These are phyloP conservation scores for Trichoderma gracile DNA, from an alignment of 2,329 filamentous ascomycete genomes.

Conservation along the genomic window DNA sequence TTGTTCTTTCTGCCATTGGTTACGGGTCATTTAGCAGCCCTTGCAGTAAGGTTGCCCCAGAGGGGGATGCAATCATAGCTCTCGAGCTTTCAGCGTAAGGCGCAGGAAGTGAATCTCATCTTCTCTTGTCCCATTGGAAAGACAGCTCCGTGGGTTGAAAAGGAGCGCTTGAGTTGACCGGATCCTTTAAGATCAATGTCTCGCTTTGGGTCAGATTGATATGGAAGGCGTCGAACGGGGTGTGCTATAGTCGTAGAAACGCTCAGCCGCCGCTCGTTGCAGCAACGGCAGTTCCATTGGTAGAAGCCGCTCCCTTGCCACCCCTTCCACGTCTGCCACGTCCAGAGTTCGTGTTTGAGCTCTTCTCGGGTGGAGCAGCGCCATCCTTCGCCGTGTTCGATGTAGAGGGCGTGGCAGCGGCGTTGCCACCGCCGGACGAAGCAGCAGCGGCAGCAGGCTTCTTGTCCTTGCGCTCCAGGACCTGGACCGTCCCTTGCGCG, in stretches of 20 bases:
- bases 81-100: no score
- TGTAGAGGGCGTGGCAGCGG: constrained; percentile 28
- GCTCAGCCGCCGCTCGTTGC: constrained; percentile 26
- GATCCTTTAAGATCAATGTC: neutral
- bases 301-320: constrained; percentile 30
- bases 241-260: neutral
- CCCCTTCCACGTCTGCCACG: constrained; percentile 40
- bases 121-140: no score
- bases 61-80: no score
- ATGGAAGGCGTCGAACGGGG: constrained; percentile 5
- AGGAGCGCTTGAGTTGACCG: neutral
- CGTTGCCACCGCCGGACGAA: constrained; percentile 26
- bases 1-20: no score
- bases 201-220: neutral
- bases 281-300: constrained; percentile 22
- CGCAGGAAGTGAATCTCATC: neutral
- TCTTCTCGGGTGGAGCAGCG: constrained; percentile 35
- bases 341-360: constrained; percentile 32
- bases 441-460: constrained; percentile 36
- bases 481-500: constrained; percentile 81
- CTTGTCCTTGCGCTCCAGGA: constrained; percentile 76
- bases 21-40: no score
- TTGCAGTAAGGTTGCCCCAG: no score
- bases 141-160: no score
- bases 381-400: constrained; percentile 24